Conservation (phyloP, 768 basidiomycete species). For the Podaxis rugospora region DNA sequence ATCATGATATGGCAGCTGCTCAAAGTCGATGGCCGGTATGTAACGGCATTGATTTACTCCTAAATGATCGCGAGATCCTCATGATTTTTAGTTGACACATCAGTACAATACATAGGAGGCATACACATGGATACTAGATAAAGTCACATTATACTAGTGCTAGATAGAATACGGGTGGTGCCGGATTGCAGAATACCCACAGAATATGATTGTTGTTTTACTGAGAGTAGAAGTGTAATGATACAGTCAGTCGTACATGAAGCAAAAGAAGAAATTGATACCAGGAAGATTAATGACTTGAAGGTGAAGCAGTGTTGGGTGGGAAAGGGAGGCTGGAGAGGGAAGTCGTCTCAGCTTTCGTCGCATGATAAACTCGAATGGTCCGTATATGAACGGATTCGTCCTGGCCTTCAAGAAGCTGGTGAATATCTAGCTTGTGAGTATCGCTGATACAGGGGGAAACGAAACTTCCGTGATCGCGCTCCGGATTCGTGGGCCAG, state of each 20-base stretch:
- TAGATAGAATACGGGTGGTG: neutral
- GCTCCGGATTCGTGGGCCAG: conserved; percentile 48
- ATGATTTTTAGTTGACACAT: neutral
- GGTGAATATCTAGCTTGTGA: neutral
- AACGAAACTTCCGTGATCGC: conserved; percentile 15
- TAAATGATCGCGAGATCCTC: neutral
- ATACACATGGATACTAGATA: neutral
- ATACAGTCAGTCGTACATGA: neutral
- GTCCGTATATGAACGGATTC: conserved; percentile 48
- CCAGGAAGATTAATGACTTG: neutral
- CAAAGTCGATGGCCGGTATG: neutral
- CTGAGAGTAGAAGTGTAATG: neutral
- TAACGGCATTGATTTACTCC: neutral
- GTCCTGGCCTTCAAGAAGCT: conserved; percentile 20
- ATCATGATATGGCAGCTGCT: neutral
- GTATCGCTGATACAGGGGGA: conserved; percentile 4
- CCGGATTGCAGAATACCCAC: neutral
- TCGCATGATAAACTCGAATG: conserved; percentile 47
- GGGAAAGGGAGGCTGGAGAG: conserved; percentile 3
- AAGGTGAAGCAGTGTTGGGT: neutral
- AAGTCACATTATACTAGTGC: neutral
- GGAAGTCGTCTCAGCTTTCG: conserved; percentile 26
- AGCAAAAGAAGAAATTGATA: neutral
- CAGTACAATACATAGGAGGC: neutral
- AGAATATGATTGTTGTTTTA: neutral